Base-by-base conservation (phyloP, 441 rosid species). In the Pelargonium fulgidum region DNA sequence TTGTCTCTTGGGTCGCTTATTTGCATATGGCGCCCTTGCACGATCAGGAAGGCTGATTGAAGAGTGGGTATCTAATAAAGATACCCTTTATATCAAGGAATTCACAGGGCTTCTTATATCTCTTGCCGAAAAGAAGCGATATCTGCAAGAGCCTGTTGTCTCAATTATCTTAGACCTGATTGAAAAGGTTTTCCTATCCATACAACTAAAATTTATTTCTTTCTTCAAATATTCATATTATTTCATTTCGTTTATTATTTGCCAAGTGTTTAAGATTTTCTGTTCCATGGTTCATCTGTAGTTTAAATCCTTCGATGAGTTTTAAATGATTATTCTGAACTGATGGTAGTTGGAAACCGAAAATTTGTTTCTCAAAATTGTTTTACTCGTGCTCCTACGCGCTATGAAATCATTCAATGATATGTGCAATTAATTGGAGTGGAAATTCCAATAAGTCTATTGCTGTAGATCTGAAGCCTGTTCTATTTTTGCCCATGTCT, bases 71-170 rank as follows among this genome's bases (percentile, higher is more conserved):
- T 78, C 84, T 73, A 87, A 89, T 77, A 81, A 82, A 68, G 79
- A 77, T 47, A 84, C 87, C 50, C 81, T 74, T 64, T 59, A 77
- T 10, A 76, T 94, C 70, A 87, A 82, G 79, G 93, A 89, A 67
- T 90, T 86, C 75, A 84, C 80, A 41, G 52, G 80, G 68, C 79
- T 72, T 74, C 80, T 94, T 67, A 76, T 90, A 67, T 79, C 88
- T 33, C 90, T 94, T 69, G 88, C 96, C 26, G 77, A 84, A 22
- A 90, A 90, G 78, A 92, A 89, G 74, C 81, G 89, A 63, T 94
- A 94, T 82, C 80, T 94, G 87, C 97, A 86, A 75, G 98, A 94
- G 84, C 91, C 99, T 73, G 87, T 88, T 68, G 90, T 87, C 72
- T 80, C 80, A 41, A 44, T 89, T 83, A 81, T 90, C 79, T 74